These are phyloP conservation scores for Hypericum androsaemum DNA, from an alignment of 345 rosid genomes.

Conservation along the genomic window DNA sequence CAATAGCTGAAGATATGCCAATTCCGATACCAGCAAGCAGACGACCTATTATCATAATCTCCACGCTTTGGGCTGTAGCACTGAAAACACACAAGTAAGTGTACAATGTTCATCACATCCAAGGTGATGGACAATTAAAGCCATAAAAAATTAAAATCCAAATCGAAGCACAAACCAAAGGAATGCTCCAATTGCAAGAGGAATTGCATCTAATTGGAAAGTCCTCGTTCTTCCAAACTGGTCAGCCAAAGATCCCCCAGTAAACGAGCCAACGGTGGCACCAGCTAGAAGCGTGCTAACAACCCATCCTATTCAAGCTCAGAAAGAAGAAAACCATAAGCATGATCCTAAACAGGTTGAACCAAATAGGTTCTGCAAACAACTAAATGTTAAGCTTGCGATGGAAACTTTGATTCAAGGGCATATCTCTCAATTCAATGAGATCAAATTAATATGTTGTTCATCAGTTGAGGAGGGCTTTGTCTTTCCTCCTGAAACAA, in stretches of 20 bases:
- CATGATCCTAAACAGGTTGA: background rate
- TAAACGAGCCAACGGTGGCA: slow-evolving; percentile 91
- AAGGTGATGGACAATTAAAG: background rate
- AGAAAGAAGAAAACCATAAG: slow-evolving; percentile 12
- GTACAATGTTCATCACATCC: slow-evolving; percentile 14
- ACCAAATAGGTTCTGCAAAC: background rate
- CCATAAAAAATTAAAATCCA: background rate
- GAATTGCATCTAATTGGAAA: slow-evolving; percentile 88
- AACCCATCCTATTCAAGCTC: slow-evolving; percentile 68
- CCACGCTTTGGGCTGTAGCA: slow-evolving; percentile 82
- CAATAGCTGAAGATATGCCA: slow-evolving; percentile 93
- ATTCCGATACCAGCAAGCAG: slow-evolving; percentile 94
- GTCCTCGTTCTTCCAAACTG: slow-evolving; percentile 90
- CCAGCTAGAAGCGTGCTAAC: slow-evolving; percentile 96
- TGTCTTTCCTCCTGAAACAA: too few species aligned
- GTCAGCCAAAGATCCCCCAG: slow-evolving; percentile 92
- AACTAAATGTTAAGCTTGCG: background rate
- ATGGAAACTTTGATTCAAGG: background rate
- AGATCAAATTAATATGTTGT: too few species aligned
- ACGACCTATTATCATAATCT: slow-evolving; percentile 93
- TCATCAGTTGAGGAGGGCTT: too few species aligned
- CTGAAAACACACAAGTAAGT: slow-evolving; percentile 28
- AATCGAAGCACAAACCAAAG: slow-evolving; percentile 44
- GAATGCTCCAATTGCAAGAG: slow-evolving; percentile 75
- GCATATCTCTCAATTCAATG: background rate